These are phyloP conservation scores for Fusarium protoensiforme DNA, from an alignment of 2,329 filamentous ascomycete species.

Conservation along the genomic window DNA sequence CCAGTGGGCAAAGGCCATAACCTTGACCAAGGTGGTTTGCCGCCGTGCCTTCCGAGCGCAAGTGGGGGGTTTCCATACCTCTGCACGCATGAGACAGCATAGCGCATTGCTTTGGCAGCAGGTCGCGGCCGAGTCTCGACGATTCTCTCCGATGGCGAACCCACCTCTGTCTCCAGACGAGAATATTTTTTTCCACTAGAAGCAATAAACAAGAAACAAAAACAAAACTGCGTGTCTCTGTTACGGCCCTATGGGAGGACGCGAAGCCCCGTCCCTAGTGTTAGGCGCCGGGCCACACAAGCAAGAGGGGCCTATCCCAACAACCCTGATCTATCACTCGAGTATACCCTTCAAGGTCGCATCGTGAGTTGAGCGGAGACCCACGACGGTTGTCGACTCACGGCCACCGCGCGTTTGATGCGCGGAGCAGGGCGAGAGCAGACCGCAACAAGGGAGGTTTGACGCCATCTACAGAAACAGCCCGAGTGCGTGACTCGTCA, in stretches of 20 bases:
- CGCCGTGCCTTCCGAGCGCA: neutral
- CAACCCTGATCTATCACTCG: conserved; percentile 5
- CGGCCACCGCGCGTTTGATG: neutral
- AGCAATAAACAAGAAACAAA: conserved; percentile 1
- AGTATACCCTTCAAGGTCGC: neutral
- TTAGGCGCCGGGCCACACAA: neutral
- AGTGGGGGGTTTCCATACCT: neutral
- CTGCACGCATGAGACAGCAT: neutral
- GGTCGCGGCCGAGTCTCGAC: neutral
- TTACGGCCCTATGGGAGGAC: neutral
- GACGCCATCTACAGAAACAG: conserved; percentile 1
- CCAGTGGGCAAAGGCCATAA: neutral
- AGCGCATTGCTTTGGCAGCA: conserved; percentile 4
- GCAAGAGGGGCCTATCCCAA: neutral
- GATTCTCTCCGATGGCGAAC: neutral
- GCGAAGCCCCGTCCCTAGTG: neutral
- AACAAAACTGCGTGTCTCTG: conserved; percentile 1
- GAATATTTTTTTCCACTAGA: neutral
- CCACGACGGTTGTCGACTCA: conserved; percentile 5
- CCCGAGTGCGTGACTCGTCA: neutral
- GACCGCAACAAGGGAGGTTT: neutral
- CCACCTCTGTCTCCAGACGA: neutral
- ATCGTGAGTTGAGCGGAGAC: conserved; percentile 2
- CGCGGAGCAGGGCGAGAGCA: neutral
- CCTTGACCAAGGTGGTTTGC: neutral